These are phyloP conservation scores for Cinnamomum chago DNA, from an alignment of 164 flowering plant genomes.

Conservation along the genomic window DNA sequence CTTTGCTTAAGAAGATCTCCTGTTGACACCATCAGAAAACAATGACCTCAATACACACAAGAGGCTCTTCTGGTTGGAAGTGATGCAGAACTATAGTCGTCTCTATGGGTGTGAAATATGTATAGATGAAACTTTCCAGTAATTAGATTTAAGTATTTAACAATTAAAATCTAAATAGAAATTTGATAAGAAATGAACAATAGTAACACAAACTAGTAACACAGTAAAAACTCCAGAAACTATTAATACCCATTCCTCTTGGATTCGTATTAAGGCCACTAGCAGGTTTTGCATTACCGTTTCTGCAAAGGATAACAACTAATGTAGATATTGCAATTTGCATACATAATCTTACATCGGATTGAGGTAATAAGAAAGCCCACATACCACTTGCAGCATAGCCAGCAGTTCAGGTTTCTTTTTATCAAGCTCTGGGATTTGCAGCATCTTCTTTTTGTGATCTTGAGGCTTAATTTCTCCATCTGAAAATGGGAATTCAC, in stretches of 20 bases:
- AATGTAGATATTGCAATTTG: neutral
- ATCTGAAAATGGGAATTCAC: slow-evolving; percentile 19
- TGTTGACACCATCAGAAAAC: no score
- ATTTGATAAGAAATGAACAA: no score
- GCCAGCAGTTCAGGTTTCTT: slow-evolving; percentile 59
- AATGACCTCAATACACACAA: neutral
- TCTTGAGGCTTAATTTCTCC: slow-evolving; percentile 18
- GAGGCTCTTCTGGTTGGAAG: neutral
- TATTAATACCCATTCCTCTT: neutral
- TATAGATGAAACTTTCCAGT: no score
- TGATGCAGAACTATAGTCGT: neutral
- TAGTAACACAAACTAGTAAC: no score
- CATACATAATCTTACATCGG: no score
- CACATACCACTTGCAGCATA: slow-evolving; percentile 69
- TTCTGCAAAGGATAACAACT: no score
- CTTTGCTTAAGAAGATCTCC: no score
- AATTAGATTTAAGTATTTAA: no score
- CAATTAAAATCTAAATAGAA: no score
- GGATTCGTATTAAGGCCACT: no score
- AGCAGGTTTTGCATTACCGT: no score
- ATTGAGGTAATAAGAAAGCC: neutral
- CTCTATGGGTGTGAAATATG: neutral
- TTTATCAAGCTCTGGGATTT: slow-evolving; percentile 31
- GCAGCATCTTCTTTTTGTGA: slow-evolving; percentile 20
- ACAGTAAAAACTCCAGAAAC: neutral